Evolutionary conservation across 164 flowering plant species (phyloP).

Genomic region (Magnolia kwangsiensis): DNA sequence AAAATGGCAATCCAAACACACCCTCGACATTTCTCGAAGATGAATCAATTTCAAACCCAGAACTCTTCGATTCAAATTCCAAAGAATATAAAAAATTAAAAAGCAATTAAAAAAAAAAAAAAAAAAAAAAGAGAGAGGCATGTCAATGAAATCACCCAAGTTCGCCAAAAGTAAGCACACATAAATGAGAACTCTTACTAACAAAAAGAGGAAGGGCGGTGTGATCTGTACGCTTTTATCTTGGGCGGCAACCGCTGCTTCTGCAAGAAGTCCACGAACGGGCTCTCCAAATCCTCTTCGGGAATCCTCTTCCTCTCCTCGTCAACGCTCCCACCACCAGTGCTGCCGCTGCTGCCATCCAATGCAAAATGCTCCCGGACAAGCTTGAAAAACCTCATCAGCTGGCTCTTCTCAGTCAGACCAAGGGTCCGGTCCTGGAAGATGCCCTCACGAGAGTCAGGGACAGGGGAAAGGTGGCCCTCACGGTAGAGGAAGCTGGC

Average conservation of each 20-base stretch:
- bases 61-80: neutral
- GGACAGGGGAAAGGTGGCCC: slow-evolving; percentile 50
- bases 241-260: slow-evolving; percentile 68
- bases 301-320: slow-evolving; percentile 35
- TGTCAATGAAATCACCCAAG: no score
- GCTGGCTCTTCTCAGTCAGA: slow-evolving; percentile 64
- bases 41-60: neutral
- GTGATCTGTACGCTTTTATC: slow-evolving; percentile 75
- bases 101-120: neutral
- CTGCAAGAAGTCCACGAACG: slow-evolving; percentile 62
- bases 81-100: neutral
- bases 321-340: slow-evolving; percentile 10
- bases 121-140: neutral
- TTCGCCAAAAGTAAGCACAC: neutral
- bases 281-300: slow-evolving; percentile 75
- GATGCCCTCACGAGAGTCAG: slow-evolving; percentile 73
- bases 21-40: neutral
- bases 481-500: slow-evolving; percentile 44
- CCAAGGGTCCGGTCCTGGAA: slow-evolving; percentile 59
- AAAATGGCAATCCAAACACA: no score
- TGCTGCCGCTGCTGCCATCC: neutral
- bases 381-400: slow-evolving; percentile 80
- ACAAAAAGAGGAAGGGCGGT: slow-evolving; percentile 40
- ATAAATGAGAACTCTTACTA: slow-evolving; percentile 35
- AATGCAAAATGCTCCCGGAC: slow-evolving; percentile 53